A percentile compares a stretch with the other conserved stretches of the same genome.
Conservation (phyloP, 164 flowering plant genomes). For the Echeveria elegans region DNA sequence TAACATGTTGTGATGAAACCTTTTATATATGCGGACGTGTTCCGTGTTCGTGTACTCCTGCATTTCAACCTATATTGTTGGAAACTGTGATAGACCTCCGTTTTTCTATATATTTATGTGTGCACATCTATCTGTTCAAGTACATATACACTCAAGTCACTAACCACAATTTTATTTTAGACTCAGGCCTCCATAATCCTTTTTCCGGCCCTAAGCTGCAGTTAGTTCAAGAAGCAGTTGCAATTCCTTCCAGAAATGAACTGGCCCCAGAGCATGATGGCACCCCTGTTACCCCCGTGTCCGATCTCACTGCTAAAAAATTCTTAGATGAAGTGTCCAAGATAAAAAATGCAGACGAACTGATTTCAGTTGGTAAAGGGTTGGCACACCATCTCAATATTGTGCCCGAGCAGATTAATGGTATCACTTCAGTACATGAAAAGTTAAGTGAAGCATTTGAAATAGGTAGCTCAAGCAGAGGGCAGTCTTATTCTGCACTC, state of each 20-base stretch:
- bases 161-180: not conserved
- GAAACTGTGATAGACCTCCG: too few species aligned
- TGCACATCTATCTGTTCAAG: too few species aligned
- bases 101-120: not conserved
- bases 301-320: not conserved
- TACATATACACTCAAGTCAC: not conserved
- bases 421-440: not conserved
- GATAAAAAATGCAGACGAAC: not conserved
- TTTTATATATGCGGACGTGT: not conserved
- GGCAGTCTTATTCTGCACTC: not conserved
- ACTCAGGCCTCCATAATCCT: not conserved
- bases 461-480: not conserved
- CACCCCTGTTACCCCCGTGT: not conserved
- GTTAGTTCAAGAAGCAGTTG: not conserved
- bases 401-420: not conserved
- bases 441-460: not conserved
- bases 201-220: not conserved
- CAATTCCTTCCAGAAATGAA: not conserved
- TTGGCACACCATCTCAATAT: conserved; percentile 1
- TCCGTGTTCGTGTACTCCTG: too few species aligned
- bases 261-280: not conserved
- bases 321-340: conserved; percentile 3
- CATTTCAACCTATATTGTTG: too few species aligned
- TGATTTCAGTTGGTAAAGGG: not conserved
- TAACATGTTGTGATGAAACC: not conserved